Conservation (phyloP, 1,139 yeast species). For the Maudiozyma humilis region DNA sequence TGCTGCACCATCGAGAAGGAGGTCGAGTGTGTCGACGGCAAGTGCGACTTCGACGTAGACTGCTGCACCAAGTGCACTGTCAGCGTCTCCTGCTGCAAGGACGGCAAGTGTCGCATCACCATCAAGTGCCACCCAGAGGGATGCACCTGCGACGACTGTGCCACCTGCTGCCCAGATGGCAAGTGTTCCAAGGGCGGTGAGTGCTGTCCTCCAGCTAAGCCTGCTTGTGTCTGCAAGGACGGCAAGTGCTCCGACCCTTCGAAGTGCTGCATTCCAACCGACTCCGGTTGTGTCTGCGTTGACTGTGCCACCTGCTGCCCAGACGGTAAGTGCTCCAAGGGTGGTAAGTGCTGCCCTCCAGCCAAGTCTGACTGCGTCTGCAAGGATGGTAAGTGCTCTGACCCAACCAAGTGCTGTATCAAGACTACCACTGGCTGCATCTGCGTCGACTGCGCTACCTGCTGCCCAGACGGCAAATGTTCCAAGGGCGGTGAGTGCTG, state of each 20-base stretch:
- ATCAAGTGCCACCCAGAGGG: background rate
- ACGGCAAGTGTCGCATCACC: background rate
- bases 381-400: background rate
- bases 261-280: background rate
- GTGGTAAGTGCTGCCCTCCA: background rate
- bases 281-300: background rate
- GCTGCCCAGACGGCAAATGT: background rate
- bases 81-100: background rate
- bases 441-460: background rate
- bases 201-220: background rate
- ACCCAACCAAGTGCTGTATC: too few species aligned
- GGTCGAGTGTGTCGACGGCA: background rate
- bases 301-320: background rate
- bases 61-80: background rate
- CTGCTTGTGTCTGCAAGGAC: background rate
- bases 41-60: background rate
- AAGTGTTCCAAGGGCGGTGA: background rate
- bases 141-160: background rate
- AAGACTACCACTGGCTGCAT: background rate
- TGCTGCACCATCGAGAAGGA: background rate
- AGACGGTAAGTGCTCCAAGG: background rate
- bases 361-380: too few species aligned
- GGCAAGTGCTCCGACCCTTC: background rate
- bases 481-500: background rate
- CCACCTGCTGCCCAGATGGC: background rate